Conservation (phyloP, 352 stramenopile genomes). For the Lagenidium sp. region DNA sequence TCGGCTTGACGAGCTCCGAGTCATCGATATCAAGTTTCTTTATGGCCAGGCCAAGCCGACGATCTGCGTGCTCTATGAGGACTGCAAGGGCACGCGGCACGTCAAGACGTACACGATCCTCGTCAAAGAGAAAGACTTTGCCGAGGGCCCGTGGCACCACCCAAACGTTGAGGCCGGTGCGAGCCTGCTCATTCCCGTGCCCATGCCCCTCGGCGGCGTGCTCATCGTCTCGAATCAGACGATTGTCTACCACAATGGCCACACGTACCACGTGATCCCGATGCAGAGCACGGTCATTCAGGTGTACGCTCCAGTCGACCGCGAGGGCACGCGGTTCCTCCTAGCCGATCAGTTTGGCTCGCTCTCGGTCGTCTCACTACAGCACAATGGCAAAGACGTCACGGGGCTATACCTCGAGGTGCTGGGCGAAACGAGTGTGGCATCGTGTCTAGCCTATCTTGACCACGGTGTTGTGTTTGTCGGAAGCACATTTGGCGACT, state of each 20-base stretch:
- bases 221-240: constrained; percentile 90
- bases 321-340: constrained; percentile 84
- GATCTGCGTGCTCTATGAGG: constrained; percentile 90
- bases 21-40: constrained; percentile 93
- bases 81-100: constrained; percentile 84
- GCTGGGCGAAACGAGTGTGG: constrained; percentile 89
- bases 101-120: constrained; percentile 91
- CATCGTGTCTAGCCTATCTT: constrained; percentile 90
- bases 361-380: constrained; percentile 83
- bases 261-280: constrained; percentile 85
- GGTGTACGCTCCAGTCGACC: constrained; percentile 83
- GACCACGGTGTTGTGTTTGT: constrained; percentile 95
- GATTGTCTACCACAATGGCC: constrained; percentile 88
- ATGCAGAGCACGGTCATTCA: constrained; percentile 88
- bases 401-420: constrained; percentile 87
- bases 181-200: constrained; percentile 85
- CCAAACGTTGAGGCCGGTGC: constrained; percentile 83
- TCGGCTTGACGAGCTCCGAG: constrained; percentile 86
- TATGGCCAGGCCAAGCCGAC: constrained; percentile 83
- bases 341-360: constrained; percentile 87
- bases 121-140: constrained; percentile 87
- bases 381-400: constrained; percentile 65
- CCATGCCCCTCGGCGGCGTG: constrained; percentile 72
- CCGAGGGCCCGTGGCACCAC: constrained; percentile 83
- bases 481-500: constrained; percentile 92